Evolutionary conservation across 108 stramenopile species (phyloP), one percentile per base, ranked within the genome.

Genomic region (Chaetoceros muelleri): DNA sequence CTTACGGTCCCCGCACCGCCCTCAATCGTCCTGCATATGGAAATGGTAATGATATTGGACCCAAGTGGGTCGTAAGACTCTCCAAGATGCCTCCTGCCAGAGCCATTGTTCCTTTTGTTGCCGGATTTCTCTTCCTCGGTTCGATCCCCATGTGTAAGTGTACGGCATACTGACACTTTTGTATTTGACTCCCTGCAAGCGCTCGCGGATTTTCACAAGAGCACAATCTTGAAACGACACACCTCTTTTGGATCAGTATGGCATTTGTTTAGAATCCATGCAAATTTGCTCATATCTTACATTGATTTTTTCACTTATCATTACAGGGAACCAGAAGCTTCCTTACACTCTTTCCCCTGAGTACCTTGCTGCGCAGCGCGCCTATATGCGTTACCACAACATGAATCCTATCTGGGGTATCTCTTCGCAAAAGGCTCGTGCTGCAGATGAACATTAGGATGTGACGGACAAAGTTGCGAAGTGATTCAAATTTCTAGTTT

Each of bases 351-450:
- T 85, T 69, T 78, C 74, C 49, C 85, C 89, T 24, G 85, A 90
- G 67, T 84, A 90, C 73, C 66, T 60, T 47, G 85, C 85, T 16
- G 85, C 85, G 24, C 82, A 84, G 52, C 78, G 89, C 55, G 89
- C 89, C 1, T 90, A 90, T 79, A 90, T 90, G 89, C 85, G 89
- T 66, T 90, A 90, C 69, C 89, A 90, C 83, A 90, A 90, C 65
- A 90, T 90, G 85, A 90, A 90, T 64, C 89, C 89, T 17, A 90
- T 90, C 66, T 86, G 61, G 58, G 89, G 89, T 55, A 78, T 83
- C 60, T 80, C 79, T 60, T 81, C 80, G 68, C 80, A 82, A 79
- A 53, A 65, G 44, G 74, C 66, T 23, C 69, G 72, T 24, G 71
- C 71, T 44, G 61, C 71, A 13, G 71, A 71, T 52, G 71, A 67